These are phyloP conservation scores for Arthonia radiata DNA, from an alignment of 495 filamentous ascomycete genomes.

Conservation along the genomic window DNA sequence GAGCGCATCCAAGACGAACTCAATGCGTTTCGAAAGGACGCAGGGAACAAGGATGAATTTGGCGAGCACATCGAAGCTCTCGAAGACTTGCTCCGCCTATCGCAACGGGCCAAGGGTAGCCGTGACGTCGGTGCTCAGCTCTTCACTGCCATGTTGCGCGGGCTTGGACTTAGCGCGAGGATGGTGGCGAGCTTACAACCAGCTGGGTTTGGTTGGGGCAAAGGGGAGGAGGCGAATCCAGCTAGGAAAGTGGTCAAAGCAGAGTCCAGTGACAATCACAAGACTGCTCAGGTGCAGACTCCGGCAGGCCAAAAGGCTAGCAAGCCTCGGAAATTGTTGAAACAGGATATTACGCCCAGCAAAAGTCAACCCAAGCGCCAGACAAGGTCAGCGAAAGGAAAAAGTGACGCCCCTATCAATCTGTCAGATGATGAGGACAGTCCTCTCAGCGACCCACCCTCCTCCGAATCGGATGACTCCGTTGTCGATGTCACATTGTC, in stretches of 20 bases:
- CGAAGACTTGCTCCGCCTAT: conserved; percentile 39
- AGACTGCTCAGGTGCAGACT: too few species aligned
- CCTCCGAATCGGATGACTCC: conserved; percentile 13
- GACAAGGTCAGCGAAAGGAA: conserved; percentile 8
- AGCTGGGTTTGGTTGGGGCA: conserved; percentile 76
- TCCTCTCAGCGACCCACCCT: conserved; percentile 6
- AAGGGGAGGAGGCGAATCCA: conserved; percentile 39
- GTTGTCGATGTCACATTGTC: conserved; percentile 18
- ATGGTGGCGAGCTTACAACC: conserved; percentile 71
- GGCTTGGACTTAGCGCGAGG: conserved; percentile 52
- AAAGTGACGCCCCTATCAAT: conserved; percentile 11
- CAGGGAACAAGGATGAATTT: conserved; percentile 32
- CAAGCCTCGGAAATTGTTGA: neutral
- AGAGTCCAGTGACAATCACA: conserved; percentile 2
- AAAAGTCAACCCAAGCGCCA: conserved; percentile 3
- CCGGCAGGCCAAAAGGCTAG: neutral
- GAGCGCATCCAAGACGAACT: conserved; percentile 40
- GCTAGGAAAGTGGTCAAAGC: conserved; percentile 5
- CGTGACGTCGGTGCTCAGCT: conserved; percentile 74
- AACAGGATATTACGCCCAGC: conserved; percentile 2
- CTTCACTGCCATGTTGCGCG: conserved; percentile 72
- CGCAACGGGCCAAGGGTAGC: conserved; percentile 52
- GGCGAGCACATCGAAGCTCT: conserved; percentile 47
- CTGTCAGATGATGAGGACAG: conserved; percentile 14
- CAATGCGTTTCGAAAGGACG: conserved; percentile 34